phyloP scores from a whole-genome alignment of 768 basidiomycete genomes.

The Neoboletus brunneissimus region DNA sequence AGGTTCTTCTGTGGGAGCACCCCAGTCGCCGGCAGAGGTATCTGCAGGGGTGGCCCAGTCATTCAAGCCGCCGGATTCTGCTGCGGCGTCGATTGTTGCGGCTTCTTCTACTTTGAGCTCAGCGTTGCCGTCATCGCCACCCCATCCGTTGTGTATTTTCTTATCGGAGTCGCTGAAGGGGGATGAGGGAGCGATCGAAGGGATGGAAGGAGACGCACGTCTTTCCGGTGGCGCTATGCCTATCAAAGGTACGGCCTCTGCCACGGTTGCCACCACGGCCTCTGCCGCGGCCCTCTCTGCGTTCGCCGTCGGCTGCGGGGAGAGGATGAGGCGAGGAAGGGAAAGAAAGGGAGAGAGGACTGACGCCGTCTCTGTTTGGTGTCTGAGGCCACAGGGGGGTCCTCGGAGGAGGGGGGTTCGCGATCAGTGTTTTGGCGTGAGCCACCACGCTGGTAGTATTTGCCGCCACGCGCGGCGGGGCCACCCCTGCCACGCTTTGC shows the following conservation, averaged over 20 bases:
- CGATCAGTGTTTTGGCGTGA: conserved; percentile 39
- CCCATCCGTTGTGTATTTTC: conserved; percentile 94
- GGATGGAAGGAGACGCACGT: conserved; percentile 47
- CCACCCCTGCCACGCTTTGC: conserved; percentile 50
- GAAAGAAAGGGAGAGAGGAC: conserved; percentile 8
- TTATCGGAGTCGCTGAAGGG: conserved; percentile 83
- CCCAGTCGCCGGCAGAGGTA: conserved; percentile 36
- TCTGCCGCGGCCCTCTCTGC: conserved; percentile 45
- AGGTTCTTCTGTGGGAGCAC: conserved; percentile 29
- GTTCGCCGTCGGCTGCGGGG: conserved; percentile 41
- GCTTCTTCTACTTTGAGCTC: conserved; percentile 82
- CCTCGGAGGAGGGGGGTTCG: conserved; percentile 40
- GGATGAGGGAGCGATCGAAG: conserved; percentile 9
- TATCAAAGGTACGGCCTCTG: conserved; percentile 78
- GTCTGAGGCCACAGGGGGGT: conserved; percentile 34
- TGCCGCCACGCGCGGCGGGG: conserved; percentile 62
- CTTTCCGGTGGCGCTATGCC: conserved; percentile 83
- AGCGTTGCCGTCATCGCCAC: conserved; percentile 80
- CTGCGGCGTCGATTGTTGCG: conserved; percentile 67
- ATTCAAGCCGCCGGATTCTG: conserved; percentile 38
- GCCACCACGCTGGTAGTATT: conserved; percentile 68
- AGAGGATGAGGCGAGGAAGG: conserved; percentile 3
- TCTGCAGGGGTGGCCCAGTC: conserved; percentile 39
- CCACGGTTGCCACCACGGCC: conserved; percentile 47
- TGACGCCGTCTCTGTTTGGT: conserved; percentile 32